Base-by-base conservation (phyloP, 2,329 filamentous ascomycete genomes). In the Diaporthe destruens region DNA sequence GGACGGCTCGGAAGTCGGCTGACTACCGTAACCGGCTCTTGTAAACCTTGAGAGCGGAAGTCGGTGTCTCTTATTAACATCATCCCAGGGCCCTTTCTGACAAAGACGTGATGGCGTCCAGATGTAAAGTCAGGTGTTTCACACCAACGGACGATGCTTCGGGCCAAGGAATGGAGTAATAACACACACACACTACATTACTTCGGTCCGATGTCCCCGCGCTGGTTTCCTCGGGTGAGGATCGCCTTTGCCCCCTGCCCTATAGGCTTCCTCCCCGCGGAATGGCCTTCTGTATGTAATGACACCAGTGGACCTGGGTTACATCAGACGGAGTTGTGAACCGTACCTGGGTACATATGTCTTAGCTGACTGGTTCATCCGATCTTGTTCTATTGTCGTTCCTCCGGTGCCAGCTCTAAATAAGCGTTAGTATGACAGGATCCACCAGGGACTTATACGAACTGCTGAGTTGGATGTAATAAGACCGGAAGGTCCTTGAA, bases 1-100 rank as follows among this genome's bases (percentile, higher is more conserved):
- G 8, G 44, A 11, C 32, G 67, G 67, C 29, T 69, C 67, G 67
- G 67, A 18, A 59, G 44, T 69, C 67, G 67, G 67, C n/a, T 25
- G 4, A 53, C 47, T 69, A 36, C 67, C 6, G 23, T 32, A 69
- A 51, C 67, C 67, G 67, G 29, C n/a, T 18, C 36, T n/a, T 51
- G 36, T n/a, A 59, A 6, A 8, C n/a, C 34, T 47, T 36, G n/a
- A 6, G 7, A 44, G 44, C 67, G 67, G 67, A 12, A 42, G 42
- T 69, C 67, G 67, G 67, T 69, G 36, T 32, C 54, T n/a, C 54
- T 39, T 47, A 29, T 39, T 47, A 29, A 51, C 32, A 57, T 20
- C 44, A 25, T 42, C n/a, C n/a, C 44, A 14, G 16, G 32, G 42
- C 20, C 54, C 5, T 56, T 42, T 16, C 39, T 42, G 39, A 29